Base-by-base conservation (phyloP, 2,329 filamentous ascomycete genomes). In the Periconia sp. region DNA sequence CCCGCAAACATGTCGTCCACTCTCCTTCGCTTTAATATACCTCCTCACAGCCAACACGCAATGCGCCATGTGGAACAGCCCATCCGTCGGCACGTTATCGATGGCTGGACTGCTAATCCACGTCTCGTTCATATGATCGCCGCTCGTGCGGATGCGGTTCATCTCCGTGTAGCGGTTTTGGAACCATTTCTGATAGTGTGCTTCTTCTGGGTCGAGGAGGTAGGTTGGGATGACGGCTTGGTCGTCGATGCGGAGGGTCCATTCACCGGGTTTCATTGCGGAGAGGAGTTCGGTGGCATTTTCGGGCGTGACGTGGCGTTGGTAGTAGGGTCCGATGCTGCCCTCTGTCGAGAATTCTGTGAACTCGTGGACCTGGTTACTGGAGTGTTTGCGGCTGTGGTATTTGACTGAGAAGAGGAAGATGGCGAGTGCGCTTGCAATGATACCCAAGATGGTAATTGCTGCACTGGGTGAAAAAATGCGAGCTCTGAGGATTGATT, bases 171-270 rank as follows among this genome's bases (percentile, higher is more conserved):
- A 60, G 20, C 49, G 50, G 10, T 48, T 56, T 20, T 50, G 53
- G 33, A 52, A 51, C 53, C 50, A 56, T 5, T 15, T 3, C 45
- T 60, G 58, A 35, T 60, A 60, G 18, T 42, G 50, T 20, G 13
- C 9, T 41, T 60, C 58, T 43, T 52, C 49, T 9, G 41, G 35
- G 41, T 41, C 33, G 15, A 60, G 11, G 19, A 56, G 53, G 37
- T 52, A 35, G 2, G 42, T 14, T 20, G 58, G 55, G 17, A 60
- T 52, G 17, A 60, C 30, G 41, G 58, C 58, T 55, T 60, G 58
- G 19, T 60, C 58, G 45, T 60, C 58, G 42, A 60, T 56, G n/a
- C 58, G 55, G 30, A 60, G 46, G 11, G 50, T 41, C 58, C 23
- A 27, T 27, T 27, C 23, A 3, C 23, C 23, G 5, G 41, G 48